Conservation (phyloP, 306 rosid species). For the Canavalia ensiformis region DNA sequence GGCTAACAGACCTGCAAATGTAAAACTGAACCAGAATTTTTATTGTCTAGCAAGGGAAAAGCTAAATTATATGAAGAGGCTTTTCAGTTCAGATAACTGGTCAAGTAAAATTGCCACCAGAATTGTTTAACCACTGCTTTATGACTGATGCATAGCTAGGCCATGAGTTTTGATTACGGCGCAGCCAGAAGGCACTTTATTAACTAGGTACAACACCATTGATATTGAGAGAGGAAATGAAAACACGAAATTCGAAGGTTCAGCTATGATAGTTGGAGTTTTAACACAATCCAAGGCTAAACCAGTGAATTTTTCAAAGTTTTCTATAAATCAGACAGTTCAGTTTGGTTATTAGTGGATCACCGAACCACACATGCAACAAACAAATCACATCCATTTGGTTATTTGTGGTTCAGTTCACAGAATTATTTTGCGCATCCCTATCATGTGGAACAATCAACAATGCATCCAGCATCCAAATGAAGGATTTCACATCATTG, state of each 20-base stretch:
- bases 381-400: not conserved
- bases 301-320: not conserved
- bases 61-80: not conserved
- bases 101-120: not conserved
- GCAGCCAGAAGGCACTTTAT: not conserved
- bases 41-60: not conserved
- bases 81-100: not conserved
- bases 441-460: conserved; percentile 14
- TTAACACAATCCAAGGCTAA: not conserved
- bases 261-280: not conserved
- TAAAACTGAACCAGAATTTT: not conserved
- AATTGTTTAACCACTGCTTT: conserved; percentile 4
- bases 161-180: not conserved
- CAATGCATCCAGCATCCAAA: not conserved
- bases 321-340: not conserved
- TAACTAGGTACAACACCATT: not conserved
- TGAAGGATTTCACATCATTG: not conserved
- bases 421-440: not conserved
- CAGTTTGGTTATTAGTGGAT: not conserved
- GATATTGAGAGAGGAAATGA: not conserved
- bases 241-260: not conserved
- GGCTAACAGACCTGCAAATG: not conserved
- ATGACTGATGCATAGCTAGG: not conserved
- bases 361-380: not conserved
- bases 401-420: not conserved